Percentiles rank a stretch among this genome's conserved stretches.
phyloP scores from a whole-genome alignment of 306 rosid species.

The Medicago arabica region DNA sequence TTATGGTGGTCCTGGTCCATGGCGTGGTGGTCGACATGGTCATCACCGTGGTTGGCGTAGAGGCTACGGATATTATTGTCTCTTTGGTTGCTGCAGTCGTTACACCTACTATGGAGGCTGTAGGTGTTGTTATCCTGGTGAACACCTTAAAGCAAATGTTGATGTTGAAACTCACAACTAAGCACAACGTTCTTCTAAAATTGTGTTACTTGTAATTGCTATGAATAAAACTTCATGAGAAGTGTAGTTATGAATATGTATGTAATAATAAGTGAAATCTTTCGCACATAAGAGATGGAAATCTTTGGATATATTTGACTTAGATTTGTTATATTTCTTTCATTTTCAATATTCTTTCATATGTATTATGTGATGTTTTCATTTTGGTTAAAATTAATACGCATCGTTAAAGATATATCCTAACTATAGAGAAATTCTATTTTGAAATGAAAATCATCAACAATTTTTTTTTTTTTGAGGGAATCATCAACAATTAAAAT shows the following conservation, averaged over 20 bases:
- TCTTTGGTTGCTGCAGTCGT: not conserved
- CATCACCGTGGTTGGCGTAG: not conserved
- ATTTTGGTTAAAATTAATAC: too few relatives aligned
- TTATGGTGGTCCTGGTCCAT: not conserved
- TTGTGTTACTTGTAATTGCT: not conserved
- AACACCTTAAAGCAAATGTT: not conserved
- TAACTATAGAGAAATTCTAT: too few relatives aligned
- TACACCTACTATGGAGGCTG: not conserved
- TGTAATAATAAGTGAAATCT: not conserved
- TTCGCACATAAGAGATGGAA: not conserved
- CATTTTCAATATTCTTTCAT: not conserved
- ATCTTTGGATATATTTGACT: not conserved
- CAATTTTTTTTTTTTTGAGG: too few relatives aligned
- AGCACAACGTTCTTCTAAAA: not conserved
- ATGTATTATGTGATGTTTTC: too few relatives aligned
- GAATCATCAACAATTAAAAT: too few relatives aligned
- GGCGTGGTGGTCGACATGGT: conserved; percentile 3
- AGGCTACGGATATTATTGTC: not conserved
- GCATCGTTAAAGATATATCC: too few relatives aligned
- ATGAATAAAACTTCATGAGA: not conserved
- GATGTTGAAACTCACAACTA: not conserved
- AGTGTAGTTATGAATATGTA: not conserved
- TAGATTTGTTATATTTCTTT: not conserved
- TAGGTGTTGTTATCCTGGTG: not conserved
- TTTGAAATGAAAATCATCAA: too few relatives aligned